These are phyloP conservation scores for Candida dubliniensis DNA, from an alignment of 1,139 yeast species.

Conservation along the genomic window DNA sequence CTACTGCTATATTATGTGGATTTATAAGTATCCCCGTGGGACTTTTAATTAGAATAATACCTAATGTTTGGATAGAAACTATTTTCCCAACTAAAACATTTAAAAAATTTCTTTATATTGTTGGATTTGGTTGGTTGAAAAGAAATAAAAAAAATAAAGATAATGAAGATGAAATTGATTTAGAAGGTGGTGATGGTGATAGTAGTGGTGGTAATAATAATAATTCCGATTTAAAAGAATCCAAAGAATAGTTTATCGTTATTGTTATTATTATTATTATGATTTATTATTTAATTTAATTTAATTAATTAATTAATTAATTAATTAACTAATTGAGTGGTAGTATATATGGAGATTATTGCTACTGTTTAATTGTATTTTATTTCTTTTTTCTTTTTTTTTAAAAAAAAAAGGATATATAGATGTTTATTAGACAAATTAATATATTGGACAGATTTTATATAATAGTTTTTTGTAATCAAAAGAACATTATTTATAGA, in stretches of 20 bases:
- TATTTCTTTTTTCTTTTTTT: too few species aligned
- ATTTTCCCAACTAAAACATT: conserved; percentile 68
- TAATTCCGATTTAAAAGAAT: background rate
- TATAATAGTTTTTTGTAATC: too few species aligned
- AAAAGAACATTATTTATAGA: too few species aligned
- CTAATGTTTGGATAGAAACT: conserved; percentile 73
- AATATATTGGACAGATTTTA: too few species aligned
- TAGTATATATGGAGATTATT: too few species aligned
- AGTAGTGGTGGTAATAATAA: too few species aligned
- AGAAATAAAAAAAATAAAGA: conserved; percentile 24
- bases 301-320: background rate
- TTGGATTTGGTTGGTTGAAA: conserved; percentile 48
- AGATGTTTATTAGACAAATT: too few species aligned
- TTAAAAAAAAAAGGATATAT: too few species aligned
- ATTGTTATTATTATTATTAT: background rate
- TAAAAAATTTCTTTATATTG: conserved; percentile 43
- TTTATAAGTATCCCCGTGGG: conserved; percentile 82
- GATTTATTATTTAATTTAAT: background rate
- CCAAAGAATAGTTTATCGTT: background rate
- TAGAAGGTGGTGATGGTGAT: background rate
- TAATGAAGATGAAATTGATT: conserved; percentile 3
- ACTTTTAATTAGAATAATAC: conserved; percentile 68
- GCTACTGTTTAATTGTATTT: too few species aligned
- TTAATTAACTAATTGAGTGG: too few species aligned
- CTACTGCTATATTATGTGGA: conserved; percentile 82